Conservation (phyloP, 2,329 filamentous ascomycete genomes). For the Colletotrichum navitas region DNA sequence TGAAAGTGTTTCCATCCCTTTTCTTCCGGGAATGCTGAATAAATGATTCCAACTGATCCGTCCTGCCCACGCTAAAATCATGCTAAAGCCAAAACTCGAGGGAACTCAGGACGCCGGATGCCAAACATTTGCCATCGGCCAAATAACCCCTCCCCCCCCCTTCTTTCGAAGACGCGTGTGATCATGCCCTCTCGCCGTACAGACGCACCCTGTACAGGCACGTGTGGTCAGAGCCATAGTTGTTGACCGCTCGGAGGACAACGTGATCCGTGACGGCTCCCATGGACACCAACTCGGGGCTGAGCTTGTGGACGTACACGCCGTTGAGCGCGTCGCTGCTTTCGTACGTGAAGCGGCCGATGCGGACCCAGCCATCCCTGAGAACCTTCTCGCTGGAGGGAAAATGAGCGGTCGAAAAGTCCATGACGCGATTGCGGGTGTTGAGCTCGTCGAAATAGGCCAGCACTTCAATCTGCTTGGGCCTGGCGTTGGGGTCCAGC, state of each 20-base stretch:
- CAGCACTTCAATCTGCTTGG: conserved; percentile 78
- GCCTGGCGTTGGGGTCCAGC: conserved; percentile 71
- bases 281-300: conserved; percentile 62
- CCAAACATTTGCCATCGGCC: neutral
- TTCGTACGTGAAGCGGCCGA: conserved; percentile 69
- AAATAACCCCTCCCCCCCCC: too few species aligned
- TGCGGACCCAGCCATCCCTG: conserved; percentile 63
- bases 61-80: neutral
- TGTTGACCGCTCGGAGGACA: conserved; percentile 67
- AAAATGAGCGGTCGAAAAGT: conserved; percentile 60
- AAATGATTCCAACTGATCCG: neutral
- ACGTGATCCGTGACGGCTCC: conserved; percentile 64
- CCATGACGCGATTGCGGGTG: conserved; percentile 55
- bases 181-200: conserved; percentile 59
- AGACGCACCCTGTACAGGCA: conserved; percentile 75
- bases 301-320: conserved; percentile 67
- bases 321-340: conserved; percentile 57
- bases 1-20: conserved; percentile 17
- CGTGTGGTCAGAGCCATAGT: conserved; percentile 72
- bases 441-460: conserved; percentile 65
- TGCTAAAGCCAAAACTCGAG: neutral
- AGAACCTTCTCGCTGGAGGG: conserved; percentile 47
- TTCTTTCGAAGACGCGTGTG: neutral
- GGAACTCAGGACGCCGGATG: conserved; percentile 8
- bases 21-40: conserved; percentile 27